These are phyloP conservation scores for Chenopodium suecicum DNA, from an alignment of 148 eudicot genomes.

Conservation along the genomic window DNA sequence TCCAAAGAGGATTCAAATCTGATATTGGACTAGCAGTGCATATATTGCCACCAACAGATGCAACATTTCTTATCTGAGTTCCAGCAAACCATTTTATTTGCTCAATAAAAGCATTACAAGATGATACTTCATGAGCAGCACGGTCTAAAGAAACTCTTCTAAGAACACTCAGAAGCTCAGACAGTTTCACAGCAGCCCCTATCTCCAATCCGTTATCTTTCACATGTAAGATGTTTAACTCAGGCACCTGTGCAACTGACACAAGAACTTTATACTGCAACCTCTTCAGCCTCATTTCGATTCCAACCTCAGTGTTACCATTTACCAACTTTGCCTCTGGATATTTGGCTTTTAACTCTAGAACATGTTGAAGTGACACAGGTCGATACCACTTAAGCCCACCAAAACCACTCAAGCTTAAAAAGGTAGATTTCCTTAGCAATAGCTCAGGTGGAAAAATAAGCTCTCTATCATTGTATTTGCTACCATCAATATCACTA, in stretches of 20 bases:
- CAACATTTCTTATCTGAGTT: constrained; percentile 93
- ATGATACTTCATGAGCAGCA: constrained; percentile 59
- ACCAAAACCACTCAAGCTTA: constrained; percentile 64
- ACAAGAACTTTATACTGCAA: constrained; percentile 70
- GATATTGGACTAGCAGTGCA: constrained; percentile 99
- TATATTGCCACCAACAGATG: constrained; percentile 94
- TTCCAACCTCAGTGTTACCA: constrained; percentile 92
- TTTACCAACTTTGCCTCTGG: constrained; percentile 77
- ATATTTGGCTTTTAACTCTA: constrained; percentile 73
- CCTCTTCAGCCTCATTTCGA: constrained; percentile 89
- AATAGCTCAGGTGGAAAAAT: constrained; percentile 93
- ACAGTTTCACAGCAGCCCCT: constrained; percentile 82
- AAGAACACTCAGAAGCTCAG: constrained; percentile 57
- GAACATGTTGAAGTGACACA: constrained; percentile 64
- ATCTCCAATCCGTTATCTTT: constrained; percentile 88
- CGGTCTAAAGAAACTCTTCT: constrained; percentile 47
- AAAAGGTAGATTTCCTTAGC: constrained; percentile 47
- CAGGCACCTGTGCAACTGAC: constrained; percentile 72
- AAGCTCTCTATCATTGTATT: constrained; percentile 73
- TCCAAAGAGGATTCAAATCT: constrained; percentile 97
- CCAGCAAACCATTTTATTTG: constrained; percentile 99
- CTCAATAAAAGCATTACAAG: constrained; percentile 79
- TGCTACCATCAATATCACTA: constrained; percentile 71
- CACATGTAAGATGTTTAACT: constrained; percentile 61
- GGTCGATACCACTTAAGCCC: constrained; percentile 93